A percentile compares a stretch with the other conserved stretches of the same genome.
These are phyloP conservation scores for Ricinus communis DNA, from an alignment of 345 rosid species.

Conservation along the genomic window DNA sequence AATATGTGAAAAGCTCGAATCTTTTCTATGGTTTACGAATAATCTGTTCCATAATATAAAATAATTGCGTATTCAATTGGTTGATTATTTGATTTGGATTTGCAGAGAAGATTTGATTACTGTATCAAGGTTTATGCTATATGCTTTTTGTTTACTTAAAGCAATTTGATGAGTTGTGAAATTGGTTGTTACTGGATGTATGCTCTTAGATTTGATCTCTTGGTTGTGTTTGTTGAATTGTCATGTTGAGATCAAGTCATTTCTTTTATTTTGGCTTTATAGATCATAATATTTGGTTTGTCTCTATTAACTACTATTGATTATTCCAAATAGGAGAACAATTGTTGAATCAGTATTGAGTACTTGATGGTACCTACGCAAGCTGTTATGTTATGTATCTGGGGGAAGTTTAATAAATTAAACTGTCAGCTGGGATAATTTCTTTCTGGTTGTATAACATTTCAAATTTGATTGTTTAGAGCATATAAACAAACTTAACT, in stretches of 20 bases:
- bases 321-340: too few species aligned
- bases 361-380: too few species aligned
- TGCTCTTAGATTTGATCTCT: not conserved
- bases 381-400: too few species aligned
- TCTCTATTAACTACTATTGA: not conserved
- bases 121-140: not conserved
- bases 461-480: not conserved
- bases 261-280: not conserved
- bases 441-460: too few species aligned
- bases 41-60: slow-evolving; percentile 2
- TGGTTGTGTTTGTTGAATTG: not conserved
- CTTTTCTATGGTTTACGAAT: not conserved
- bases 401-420: too few species aligned
- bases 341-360: too few species aligned
- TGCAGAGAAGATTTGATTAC: not conserved
- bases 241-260: not conserved
- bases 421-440: too few species aligned
- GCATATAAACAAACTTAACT: too few species aligned
- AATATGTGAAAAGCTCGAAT: slow-evolving; percentile 4
- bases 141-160: not conserved
- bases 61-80: too few species aligned
- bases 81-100: not conserved
- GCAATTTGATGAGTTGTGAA: not conserved
- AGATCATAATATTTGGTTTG: not conserved
- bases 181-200: not conserved